phyloP scores from a whole-genome alignment of 306 rosid genomes.

The Vigna unguiculata region DNA sequence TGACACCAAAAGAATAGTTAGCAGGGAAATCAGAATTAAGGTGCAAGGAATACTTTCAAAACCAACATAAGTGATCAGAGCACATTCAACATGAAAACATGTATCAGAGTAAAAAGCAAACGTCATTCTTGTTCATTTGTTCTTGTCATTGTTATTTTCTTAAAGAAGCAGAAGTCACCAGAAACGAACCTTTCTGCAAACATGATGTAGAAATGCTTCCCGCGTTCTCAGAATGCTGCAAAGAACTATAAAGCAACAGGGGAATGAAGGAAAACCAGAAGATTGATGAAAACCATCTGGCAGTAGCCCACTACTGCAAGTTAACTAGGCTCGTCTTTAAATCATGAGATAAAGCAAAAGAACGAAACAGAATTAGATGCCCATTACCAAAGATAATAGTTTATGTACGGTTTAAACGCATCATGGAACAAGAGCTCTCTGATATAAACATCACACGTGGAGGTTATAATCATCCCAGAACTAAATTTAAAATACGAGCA shows the following conservation, averaged over 20 bases:
- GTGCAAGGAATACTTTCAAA: conserved; percentile 29
- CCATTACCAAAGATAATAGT: conserved; percentile 32
- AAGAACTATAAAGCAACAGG: conserved; percentile 38
- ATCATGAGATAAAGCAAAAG: conserved; percentile 46
- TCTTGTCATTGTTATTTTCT: conserved; percentile 32
- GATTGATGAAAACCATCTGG: conserved; percentile 37
- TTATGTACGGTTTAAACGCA: conserved; percentile 30
- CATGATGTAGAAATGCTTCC: conserved; percentile 38
- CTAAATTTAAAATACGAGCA: neutral
- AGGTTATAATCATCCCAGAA: neutral
- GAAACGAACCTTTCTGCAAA: conserved; percentile 41
- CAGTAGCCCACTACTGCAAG: conserved; percentile 41
- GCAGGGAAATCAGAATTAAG: conserved; percentile 25
- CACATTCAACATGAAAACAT: conserved; percentile 9
- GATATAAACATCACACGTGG: conserved; percentile 3
- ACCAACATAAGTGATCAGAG: conserved; percentile 23
- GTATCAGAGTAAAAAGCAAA: neutral
- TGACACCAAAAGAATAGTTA: neutral
- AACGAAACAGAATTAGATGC: conserved; percentile 49
- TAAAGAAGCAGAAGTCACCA: neutral
- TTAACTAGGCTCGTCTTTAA: conserved; percentile 41
- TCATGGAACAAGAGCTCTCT: conserved; percentile 14
- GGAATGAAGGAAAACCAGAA: conserved; percentile 33
- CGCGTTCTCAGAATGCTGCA: conserved; percentile 33
- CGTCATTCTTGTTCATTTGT: neutral